These are phyloP conservation scores for Anisodus acutangulus DNA, from an alignment of 257 asterid genomes.

Conservation along the genomic window DNA sequence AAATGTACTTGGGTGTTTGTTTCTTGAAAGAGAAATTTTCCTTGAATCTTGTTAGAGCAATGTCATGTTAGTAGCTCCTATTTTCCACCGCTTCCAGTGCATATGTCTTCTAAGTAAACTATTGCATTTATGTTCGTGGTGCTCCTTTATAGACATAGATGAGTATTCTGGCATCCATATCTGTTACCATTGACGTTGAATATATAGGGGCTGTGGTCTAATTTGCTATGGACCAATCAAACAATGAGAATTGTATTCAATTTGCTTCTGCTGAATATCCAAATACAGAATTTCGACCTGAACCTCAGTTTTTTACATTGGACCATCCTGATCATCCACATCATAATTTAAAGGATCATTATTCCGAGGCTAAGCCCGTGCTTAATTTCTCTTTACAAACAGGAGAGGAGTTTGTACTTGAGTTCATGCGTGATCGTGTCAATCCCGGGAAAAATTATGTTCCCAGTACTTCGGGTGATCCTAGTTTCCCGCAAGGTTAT, in stretches of 20 bases:
- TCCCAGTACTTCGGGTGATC: conserved; percentile 62
- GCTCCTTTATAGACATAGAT: conserved; percentile 45
- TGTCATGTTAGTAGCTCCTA: background rate
- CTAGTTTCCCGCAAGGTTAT: conserved; percentile 57
- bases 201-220: conserved; percentile 33
- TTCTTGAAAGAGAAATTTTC: background rate
- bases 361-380: conserved; percentile 68
- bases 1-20: conserved; percentile 11
- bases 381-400: conserved; percentile 86
- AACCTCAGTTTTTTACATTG: conserved; percentile 48
- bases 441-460: conserved; percentile 58
- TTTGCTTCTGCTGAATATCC: conserved; percentile 45
- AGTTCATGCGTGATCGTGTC: conserved; percentile 84
- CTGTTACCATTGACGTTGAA: conserved; percentile 38
- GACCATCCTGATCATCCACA: conserved; percentile 53
- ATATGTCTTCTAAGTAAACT: conserved; percentile 36
- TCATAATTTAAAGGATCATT: conserved; percentile 43
- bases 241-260: conserved; percentile 44
- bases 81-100: conserved; percentile 25
- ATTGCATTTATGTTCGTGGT: conserved; percentile 43
- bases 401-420: conserved; percentile 94
- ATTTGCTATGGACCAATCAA: conserved; percentile 62
- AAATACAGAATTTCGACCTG: conserved; percentile 53
- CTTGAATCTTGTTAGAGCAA: conserved; percentile 1
- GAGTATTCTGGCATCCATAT: conserved; percentile 41